Base-by-base conservation (phyloP, 2,329 filamentous ascomycete genomes). In the Malbranchea zuffiana region DNA sequence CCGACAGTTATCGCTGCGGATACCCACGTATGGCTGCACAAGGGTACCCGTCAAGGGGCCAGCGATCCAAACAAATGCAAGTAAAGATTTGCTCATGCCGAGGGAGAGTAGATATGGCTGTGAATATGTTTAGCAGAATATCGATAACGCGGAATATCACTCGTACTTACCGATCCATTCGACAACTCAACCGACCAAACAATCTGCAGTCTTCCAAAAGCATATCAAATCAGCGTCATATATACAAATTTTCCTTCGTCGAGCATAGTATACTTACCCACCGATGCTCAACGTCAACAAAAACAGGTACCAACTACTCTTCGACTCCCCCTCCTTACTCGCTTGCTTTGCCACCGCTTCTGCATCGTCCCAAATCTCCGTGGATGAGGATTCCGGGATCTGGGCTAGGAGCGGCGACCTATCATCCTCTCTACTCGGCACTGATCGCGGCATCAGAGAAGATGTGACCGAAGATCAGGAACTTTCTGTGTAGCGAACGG, bases 151-250 rank as follows among this genome's bases (percentile, higher is more conserved):
- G 12, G 12, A 7, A 16, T n/a, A 13, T 20, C 23, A 18, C 4
- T 18, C 28, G 27, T 32, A 61, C 69, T 52, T 56, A 74, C 71
- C 36, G 88, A 94, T 49, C 87, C 87, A 65, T 93, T 88, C 37
- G 86, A 93, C 27, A 94, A 69, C 60, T 96, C 88, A 27, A 94
- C 86, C 1, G 87, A 87, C 88, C 88, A 96, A 18, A 88, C 86
- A 48, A 96, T 82, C 62, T 96, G 88, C 44, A 96, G 67, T 16
- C 84, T 71, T 23, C 3, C 11, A 8, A 35, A 18, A 7, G 11
- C n/a, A 26, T 11, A 8, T 12, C 10, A 32, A 12, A 16, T 38
- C 10, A 32, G 20, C 7, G 23, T n/a, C 4, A 19, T 19, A 32
- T 6, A 19, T 1, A 13, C 3, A 21, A 15, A 21, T 15, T 38